A percentile compares a stretch with the other conserved stretches of the same genome.
Conservation (phyloP, 2,329 filamentous ascomycete genomes). For the Lizonia empirigonia region DNA sequence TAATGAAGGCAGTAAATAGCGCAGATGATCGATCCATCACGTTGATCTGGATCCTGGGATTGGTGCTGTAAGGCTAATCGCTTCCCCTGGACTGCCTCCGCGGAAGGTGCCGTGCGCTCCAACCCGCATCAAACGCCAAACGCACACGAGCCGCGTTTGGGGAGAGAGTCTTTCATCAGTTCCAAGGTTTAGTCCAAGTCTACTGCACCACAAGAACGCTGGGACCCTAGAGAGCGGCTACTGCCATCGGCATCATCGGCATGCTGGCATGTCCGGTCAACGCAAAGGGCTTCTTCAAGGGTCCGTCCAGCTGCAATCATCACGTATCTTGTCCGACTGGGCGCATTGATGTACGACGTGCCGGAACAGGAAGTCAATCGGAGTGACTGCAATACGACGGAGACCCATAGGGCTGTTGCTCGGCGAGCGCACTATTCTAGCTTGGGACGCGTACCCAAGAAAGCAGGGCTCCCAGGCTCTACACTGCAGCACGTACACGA, state of each 20-base stretch:
- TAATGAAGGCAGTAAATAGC: slow-evolving; percentile 11
- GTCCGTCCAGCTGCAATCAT: background rate
- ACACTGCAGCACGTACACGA: slow-evolving; percentile 17
- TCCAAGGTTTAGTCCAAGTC: slow-evolving; percentile 14
- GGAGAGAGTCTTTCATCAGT: background rate
- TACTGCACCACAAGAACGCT: background rate
- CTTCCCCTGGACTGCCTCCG: background rate
- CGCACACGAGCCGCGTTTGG: background rate
- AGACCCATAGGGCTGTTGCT: slow-evolving; percentile 12
- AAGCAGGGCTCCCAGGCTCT: slow-evolving; percentile 14
- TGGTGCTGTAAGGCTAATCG: slow-evolving; percentile 10
- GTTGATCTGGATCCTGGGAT: background rate
- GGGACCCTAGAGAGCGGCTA: background rate
- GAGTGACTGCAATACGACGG: background rate
- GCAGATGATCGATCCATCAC: slow-evolving; percentile 13
- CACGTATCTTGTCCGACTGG: background rate
- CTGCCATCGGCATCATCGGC: background rate
- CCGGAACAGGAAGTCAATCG: slow-evolving; percentile 13
- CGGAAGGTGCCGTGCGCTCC: slow-evolving; percentile 10
- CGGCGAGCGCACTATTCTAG: slow-evolving; percentile 3
- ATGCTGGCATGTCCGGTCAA: background rate
- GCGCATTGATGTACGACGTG: slow-evolving; percentile 4
- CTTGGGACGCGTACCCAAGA: slow-evolving; percentile 1
- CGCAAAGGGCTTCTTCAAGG: background rate
- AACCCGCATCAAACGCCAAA: slow-evolving; percentile 2